These are phyloP conservation scores for Thelonectria discophora DNA, from an alignment of 2,329 filamentous ascomycete genomes.

Conservation along the genomic window DNA sequence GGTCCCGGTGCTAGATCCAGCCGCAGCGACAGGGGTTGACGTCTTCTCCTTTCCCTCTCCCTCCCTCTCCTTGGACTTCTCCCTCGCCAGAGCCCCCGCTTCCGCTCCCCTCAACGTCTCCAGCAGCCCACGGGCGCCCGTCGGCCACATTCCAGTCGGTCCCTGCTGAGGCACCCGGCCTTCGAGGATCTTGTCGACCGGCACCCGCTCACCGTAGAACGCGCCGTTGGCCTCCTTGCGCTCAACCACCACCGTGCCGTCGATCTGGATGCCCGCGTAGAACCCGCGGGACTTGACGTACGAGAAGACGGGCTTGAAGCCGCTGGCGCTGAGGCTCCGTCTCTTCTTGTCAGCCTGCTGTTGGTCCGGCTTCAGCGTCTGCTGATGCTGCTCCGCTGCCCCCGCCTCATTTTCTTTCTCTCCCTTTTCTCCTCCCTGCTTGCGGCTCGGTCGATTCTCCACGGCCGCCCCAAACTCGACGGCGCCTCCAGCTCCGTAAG, in stretches of 20 bases:
- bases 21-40: slow-evolving; percentile 12
- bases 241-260: slow-evolving; percentile 87
- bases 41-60: slow-evolving; percentile 1
- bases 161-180: slow-evolving; percentile 47
- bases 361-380: slow-evolving; percentile 40
- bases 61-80: slow-evolving; percentile 27
- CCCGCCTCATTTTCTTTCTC: slow-evolving; percentile 36
- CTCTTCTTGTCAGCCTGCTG: slow-evolving; percentile 37
- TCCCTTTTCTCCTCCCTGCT: slow-evolving; percentile 54
- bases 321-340: slow-evolving; percentile 43
- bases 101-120: slow-evolving; percentile 47
- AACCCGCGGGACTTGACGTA: slow-evolving; percentile 92
- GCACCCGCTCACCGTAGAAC: slow-evolving; percentile 76
- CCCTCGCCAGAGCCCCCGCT: slow-evolving; percentile 39
- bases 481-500: slow-evolving; percentile 75
- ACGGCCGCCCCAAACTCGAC: slow-evolving; percentile 64
- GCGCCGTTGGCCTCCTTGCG: slow-evolving; percentile 87
- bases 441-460: slow-evolving; percentile 39
- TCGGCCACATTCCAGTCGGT: slow-evolving; percentile 45
- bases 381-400: slow-evolving; percentile 25
- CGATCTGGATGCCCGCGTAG: slow-evolving; percentile 86
- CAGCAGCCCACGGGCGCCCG: slow-evolving; percentile 43
- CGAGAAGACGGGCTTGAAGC: slow-evolving; percentile 57
- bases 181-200: slow-evolving; percentile 58
- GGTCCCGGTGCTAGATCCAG: slow-evolving; percentile 23